A percentile compares a stretch with the other conserved stretches of the same genome.
Conservation (phyloP, 148 eudicot species). For the Selenicereus undatus region DNA sequence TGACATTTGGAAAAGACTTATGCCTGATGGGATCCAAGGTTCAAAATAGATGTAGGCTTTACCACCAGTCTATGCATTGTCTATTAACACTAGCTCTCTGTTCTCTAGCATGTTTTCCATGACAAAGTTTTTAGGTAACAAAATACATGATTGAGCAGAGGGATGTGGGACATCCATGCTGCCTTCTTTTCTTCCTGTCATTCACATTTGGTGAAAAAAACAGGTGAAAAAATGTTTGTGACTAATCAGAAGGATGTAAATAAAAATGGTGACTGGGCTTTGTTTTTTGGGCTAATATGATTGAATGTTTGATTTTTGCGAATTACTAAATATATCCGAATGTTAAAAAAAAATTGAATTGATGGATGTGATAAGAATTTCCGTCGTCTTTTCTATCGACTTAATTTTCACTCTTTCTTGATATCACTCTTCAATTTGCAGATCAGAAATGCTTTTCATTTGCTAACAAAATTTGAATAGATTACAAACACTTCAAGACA, state of each 20-base stretch:
- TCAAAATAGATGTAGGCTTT: background rate
- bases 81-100: background rate
- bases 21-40: slow-evolving; percentile 18
- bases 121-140: slow-evolving; percentile 13
- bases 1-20: slow-evolving; percentile 28
- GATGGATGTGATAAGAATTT: background rate
- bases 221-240: no score
- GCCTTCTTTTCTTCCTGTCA: background rate
- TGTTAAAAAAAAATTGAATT: background rate
- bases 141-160: background rate
- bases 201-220: background rate
- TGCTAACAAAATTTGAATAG: no score
- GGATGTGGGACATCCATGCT: background rate
- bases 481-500: no score
- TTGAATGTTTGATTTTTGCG: no score
- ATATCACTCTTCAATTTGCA: background rate
- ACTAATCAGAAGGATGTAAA: no score
- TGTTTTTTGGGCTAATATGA: background rate
- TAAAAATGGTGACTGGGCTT: background rate
- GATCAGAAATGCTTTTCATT: no score
- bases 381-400: background rate
- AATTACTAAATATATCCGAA: no score
- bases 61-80: background rate
- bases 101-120: slow-evolving; percentile 8
- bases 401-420: background rate